A percentile compares a stretch with the other conserved stretches of the same genome.
These are phyloP conservation scores for Dryas drummondii DNA, from an alignment of 306 rosid genomes.

Conservation along the genomic window DNA sequence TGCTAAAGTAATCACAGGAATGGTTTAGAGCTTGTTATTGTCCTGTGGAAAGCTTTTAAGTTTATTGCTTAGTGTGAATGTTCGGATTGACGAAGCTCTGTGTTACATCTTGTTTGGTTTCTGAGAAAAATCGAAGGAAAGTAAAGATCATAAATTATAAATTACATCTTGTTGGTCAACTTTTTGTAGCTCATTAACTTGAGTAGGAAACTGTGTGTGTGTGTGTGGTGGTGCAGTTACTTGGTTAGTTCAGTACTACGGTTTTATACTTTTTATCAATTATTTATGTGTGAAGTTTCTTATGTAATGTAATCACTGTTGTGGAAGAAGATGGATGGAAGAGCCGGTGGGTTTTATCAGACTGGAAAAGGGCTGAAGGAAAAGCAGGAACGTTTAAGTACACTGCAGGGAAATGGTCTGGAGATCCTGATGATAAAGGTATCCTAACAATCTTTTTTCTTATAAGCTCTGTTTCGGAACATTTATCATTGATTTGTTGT, in stretches of 20 bases:
- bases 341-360: constrained; percentile 75
- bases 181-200: background rate
- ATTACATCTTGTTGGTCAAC: background rate
- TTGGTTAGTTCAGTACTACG: background rate
- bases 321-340: constrained; percentile 62
- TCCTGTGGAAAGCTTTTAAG: background rate
- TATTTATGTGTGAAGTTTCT: background rate
- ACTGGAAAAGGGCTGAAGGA: constrained; percentile 85
- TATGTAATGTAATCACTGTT: constrained; percentile 3
- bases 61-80: background rate
- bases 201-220: background rate
- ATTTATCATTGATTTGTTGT: background rate
- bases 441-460: background rate
- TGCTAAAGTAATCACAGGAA: background rate
- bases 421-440: constrained; percentile 80
- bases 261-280: background rate
- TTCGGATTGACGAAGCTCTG: background rate
- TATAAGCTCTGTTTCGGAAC: background rate
- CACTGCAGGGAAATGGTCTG: constrained; percentile 80
- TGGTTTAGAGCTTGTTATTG: background rate
- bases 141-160: background rate
- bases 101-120: background rate
- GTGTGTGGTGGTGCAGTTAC: background rate
- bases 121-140: background rate
- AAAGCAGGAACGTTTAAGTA: constrained; percentile 72